Base-by-base conservation (phyloP, 2,329 filamentous ascomycete genomes). In the Cercospora sojina region DNA sequence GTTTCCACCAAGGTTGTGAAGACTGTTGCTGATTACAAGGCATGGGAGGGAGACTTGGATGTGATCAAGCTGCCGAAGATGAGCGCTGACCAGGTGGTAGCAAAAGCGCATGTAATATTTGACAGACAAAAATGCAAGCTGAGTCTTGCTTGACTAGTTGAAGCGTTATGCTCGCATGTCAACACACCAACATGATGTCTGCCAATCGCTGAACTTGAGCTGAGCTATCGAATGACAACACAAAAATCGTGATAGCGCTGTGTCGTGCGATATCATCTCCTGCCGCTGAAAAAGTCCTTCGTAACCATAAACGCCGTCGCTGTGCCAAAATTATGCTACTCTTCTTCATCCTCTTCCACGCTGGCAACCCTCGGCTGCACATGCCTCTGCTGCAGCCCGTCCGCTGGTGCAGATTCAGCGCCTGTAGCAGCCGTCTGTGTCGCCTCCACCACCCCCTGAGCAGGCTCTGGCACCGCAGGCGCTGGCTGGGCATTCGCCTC, bases 301-400 rank as follows among this genome's bases (percentile, higher is more conserved):
- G 20, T 27, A 31, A 47, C 62, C 55, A 53, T 27, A 67, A 53
- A 70, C 67, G 64, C 69, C 67, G 57, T 64, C 64, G 69, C 69
- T 69, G 16, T 59, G 47, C 38, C 62, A n/a, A 41, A 49, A 64
- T 31, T 56, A 60, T 32, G 31, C 64, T 64, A 67, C 49, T 64
- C 67, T 58, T 75, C 73, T 29, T 76, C 74, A 4, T 63, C 60
- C 56, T 74, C 74, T 32, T 76, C 74, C 9, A 71, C 74, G 60
- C 76, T 75, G 66, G 76, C 75, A 20, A 76, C 74, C 47, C 66
- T 71, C 20, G 74, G 71, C 32, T 67, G 70, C 53, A 75, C 63
- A 41, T 70, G 72, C 55, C 73, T 68, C 62, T 73, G 71, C 47
- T 73, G 72, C 32, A 70, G 65, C n/a, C 57, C 63, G 31, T 67